phyloP scores from a whole-genome alignment of 75 land plant species.

The Larix kaempferi region DNA sequence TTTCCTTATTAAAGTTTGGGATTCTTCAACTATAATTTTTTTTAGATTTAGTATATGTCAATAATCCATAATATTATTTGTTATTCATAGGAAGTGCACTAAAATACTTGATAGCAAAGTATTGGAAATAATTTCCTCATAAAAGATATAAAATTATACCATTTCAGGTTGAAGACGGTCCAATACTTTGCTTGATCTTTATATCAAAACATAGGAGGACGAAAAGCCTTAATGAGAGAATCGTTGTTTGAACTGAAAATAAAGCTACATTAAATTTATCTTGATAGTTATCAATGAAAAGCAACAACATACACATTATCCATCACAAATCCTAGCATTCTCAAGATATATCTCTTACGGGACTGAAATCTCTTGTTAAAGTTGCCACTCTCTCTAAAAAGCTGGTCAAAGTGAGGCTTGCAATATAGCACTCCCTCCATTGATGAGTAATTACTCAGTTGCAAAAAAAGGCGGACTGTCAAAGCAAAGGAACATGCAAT shows the following conservation, averaged over 20 bases:
- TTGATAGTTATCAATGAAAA: neutral
- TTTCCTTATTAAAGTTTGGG: no score
- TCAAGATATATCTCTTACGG: constrained; percentile 24
- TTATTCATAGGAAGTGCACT: neutral
- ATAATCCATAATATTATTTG: neutral
- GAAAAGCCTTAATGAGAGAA: neutral
- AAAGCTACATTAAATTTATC: neutral
- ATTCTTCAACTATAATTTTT: no score
- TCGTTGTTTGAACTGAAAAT: neutral
- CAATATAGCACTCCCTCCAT: constrained; percentile 76
- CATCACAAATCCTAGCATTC: neutral
- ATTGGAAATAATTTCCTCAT: neutral
- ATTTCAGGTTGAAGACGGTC: neutral
- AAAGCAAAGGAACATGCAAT: neutral
- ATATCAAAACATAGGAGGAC: neutral
- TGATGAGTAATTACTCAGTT: constrained; percentile 68
- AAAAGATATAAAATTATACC: neutral
- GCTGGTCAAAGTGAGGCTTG: constrained; percentile 81
- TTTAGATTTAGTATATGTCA: neutral
- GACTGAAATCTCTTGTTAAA: constrained; percentile 53
- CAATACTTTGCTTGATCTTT: constrained; percentile 3
- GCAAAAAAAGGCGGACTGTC: constrained; percentile 10
- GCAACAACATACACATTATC: neutral
- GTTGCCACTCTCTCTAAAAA: constrained; percentile 55
- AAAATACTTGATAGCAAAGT: neutral